A percentile compares a stretch with the other conserved stretches of the same genome.
Evolutionary conservation across 305 asterid species (phyloP).

Genomic region (Fraxinus ornus): DNA sequence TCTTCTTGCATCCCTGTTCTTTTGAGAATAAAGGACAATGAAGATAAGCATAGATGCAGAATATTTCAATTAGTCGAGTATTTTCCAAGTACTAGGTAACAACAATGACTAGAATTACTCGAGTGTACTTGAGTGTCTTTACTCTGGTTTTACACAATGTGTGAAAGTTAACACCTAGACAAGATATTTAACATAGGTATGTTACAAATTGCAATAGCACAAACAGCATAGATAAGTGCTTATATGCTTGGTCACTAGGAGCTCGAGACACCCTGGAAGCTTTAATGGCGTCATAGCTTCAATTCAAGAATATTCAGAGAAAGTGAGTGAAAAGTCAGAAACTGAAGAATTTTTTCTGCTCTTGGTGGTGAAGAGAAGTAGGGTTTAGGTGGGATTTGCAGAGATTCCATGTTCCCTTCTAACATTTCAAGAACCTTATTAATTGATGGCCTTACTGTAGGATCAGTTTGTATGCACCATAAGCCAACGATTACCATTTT

Average conservation of each 20-base stretch:
- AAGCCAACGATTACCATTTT: slow-evolving; percentile 28
- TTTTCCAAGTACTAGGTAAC: background rate
- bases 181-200: no score
- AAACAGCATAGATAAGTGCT: background rate
- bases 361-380: slow-evolving; percentile 22
- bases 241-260: background rate
- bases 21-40: background rate
- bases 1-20: background rate
- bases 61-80: background rate
- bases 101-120: background rate
- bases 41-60: background rate
- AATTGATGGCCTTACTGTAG: slow-evolving; percentile 32
- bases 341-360: background rate
- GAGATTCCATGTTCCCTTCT: slow-evolving; percentile 26
- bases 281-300: background rate
- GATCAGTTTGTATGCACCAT: slow-evolving; percentile 43
- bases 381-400: slow-evolving; percentile 40
- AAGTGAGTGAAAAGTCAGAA: background rate
- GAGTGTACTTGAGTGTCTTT: background rate
- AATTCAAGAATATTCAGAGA: background rate
- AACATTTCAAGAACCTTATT: slow-evolving; percentile 36
- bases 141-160: background rate
- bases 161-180: background rate
- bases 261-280: background rate
- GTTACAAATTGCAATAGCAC: background rate